Evolutionary conservation across 225 moss, liverwort and hornwort species (phyloP), one percentile per base, ranked within the genome.

Genomic region (Marchantia polymorpha): DNA sequence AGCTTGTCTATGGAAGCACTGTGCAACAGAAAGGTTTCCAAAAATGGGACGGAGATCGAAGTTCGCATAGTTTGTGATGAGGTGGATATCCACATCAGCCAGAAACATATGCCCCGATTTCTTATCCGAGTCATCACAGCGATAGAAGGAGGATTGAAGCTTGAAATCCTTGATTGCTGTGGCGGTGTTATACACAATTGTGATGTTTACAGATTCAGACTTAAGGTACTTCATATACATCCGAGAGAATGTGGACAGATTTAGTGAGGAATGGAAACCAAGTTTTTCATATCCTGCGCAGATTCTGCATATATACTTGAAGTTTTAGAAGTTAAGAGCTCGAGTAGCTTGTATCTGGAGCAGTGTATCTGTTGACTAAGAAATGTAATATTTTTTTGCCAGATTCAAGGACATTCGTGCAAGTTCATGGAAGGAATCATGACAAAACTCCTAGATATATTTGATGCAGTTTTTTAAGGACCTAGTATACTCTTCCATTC

Each of bases 21-120:
- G 4, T 95, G 93, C 92, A 82, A 92, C 63, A 93, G 91, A 74
- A 68, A 94, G 10, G 90, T 91, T 6, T 94, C 94, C 3, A 85
- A 87, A 58, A 85, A 47, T 50, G 97, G 93, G 3, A 99, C 94
- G 47, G 90, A 91, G 7, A 93, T 99, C 67, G 92, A 93, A 56
- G 91, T 99, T 27, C 78, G 94, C 23, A 92, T 94, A 31, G 87
- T 94, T 12, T 91, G 91, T 48, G 92, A 94, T 26, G 94, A 99
- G 75, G 94, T 99, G 12, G 92, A 90, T 48, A 87, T 99, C 10
- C 91, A 90, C 81, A 73, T 99, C 49, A 90, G 77, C 4, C 93
- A 93, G 55, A 73, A 39, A 23, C 56, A 52, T 15, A 73, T 86
- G 17, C 80, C 80, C 10, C 87, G 81, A 31, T 86, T 92, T 19